Percentiles rank a stretch among this genome's conserved stretches.
Conservation (phyloP, 345 rosid species). For the Aegle marmelos region DNA sequence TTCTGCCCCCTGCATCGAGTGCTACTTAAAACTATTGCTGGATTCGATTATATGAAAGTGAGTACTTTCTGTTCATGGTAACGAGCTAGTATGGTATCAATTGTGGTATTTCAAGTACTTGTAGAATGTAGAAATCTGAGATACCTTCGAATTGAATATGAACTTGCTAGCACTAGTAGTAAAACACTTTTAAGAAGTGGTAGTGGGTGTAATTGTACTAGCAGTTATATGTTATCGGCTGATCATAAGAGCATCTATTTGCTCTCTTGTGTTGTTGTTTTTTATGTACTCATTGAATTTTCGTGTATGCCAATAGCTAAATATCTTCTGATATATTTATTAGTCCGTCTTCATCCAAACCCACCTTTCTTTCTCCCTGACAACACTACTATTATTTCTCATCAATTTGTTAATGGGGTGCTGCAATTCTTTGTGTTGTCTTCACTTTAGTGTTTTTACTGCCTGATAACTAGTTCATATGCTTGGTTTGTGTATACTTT, state of each 20-base stretch:
- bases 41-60: too few relatives aligned
- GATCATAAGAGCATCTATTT: slow-evolving; percentile 24
- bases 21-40: slow-evolving; percentile 26
- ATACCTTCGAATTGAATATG: too few relatives aligned
- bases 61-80: neutral
- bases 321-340: neutral
- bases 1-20: slow-evolving; percentile 35
- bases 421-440: slow-evolving; percentile 7
- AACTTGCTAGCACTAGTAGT: slow-evolving; percentile 7
- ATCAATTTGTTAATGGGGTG: neutral
- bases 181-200: slow-evolving; percentile 20
- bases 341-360: neutral
- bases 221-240: slow-evolving; percentile 22
- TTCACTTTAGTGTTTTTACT: neutral
- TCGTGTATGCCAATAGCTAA: slow-evolving; percentile 17
- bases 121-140: too few relatives aligned
- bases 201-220: slow-evolving; percentile 28
- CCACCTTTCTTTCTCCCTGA: neutral
- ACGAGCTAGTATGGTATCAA: neutral
- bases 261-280: slow-evolving; percentile 3
- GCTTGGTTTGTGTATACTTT: neutral
- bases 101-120: neutral
- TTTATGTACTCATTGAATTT: slow-evolving; percentile 20
- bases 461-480: neutral
- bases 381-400: neutral